phyloP scores from a whole-genome alignment of 768 basidiomycete genomes.

The Lentinula boryana region DNA sequence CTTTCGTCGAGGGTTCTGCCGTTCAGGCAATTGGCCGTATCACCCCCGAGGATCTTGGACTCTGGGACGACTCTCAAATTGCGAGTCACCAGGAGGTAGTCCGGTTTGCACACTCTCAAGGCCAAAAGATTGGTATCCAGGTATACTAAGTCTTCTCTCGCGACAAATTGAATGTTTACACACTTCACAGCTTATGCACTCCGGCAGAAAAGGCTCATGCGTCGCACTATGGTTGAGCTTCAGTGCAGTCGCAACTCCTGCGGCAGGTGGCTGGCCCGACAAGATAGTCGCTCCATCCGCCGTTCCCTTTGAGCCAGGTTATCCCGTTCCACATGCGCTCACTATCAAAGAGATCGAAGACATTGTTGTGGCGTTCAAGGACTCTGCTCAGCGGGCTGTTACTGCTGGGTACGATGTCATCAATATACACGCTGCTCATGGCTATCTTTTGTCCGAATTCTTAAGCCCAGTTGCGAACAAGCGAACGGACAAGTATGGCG shows the following conservation, averaged over 20 bases:
- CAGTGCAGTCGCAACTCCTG: conserved; percentile 26
- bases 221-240: conserved; percentile 53
- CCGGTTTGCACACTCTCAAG: conserved; percentile 65
- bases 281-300: conserved; percentile 53
- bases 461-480: conserved; percentile 55
- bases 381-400: conserved; percentile 45
- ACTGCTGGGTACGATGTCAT: conserved; percentile 55
- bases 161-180: conserved; percentile 15
- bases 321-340: conserved; percentile 50
- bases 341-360: conserved; percentile 49
- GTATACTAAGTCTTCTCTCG: conserved; percentile 13
- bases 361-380: conserved; percentile 50
- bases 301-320: conserved; percentile 34
- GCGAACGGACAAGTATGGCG: conserved; percentile 65
- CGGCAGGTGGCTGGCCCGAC: conserved; percentile 43
- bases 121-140: conserved; percentile 67
- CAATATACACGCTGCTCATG: conserved; percentile 63
- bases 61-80: conserved; percentile 60
- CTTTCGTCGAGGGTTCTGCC: conserved; percentile 62
- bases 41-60: conserved; percentile 55
- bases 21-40: conserved; percentile 55
- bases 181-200: conserved; percentile 46
- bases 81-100: conserved; percentile 42
- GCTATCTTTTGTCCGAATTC: conserved; percentile 55
- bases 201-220: conserved; percentile 69